Evolutionary conservation across 371 early-diverging fungal species (phyloP).

Genomic region (Mucor lusitanicus): DNA sequence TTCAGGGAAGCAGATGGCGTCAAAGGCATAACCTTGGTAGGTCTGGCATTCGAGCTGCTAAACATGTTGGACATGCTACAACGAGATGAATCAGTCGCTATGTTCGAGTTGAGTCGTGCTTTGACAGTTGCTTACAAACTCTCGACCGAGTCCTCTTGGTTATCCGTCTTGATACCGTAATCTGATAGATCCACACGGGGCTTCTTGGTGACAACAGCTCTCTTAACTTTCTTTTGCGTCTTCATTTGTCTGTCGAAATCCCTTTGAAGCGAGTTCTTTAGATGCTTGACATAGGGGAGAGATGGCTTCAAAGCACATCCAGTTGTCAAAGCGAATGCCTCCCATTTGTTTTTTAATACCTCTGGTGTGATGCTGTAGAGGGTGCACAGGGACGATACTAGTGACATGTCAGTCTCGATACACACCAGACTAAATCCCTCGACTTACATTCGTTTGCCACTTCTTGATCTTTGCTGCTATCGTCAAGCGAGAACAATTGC

Average conservation of each 20-base stretch:
- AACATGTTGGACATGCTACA: neutral
- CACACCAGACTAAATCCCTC: neutral
- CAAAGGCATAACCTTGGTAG: conserved; percentile 1
- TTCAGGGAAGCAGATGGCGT: neutral
- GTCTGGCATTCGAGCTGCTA: neutral
- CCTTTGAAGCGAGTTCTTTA: conserved; percentile 31
- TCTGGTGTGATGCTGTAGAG: conserved; percentile 38
- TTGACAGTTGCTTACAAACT: neutral
- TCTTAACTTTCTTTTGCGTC: conserved; percentile 5
- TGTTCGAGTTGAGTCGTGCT: neutral
- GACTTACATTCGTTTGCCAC: conserved; percentile 4
- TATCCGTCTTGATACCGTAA: conserved; percentile 14
- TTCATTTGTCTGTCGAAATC: conserved; percentile 39
- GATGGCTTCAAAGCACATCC: conserved; percentile 28
- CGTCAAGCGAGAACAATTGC: neutral
- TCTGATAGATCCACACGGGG: conserved; percentile 18
- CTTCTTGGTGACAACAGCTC: conserved; percentile 14
- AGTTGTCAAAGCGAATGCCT: conserved; percentile 42
- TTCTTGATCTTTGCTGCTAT: neutral
- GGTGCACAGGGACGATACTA: conserved; percentile 30
- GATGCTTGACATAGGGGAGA: conserved; percentile 25
- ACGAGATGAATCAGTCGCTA: neutral
- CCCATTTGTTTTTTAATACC: conserved; percentile 49
- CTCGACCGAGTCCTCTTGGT: conserved; percentile 5
- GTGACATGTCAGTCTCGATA: neutral